Conservation (phyloP, 2,329 filamentous ascomycete genomes). For the Arthrobotrys entomopaga region DNA sequence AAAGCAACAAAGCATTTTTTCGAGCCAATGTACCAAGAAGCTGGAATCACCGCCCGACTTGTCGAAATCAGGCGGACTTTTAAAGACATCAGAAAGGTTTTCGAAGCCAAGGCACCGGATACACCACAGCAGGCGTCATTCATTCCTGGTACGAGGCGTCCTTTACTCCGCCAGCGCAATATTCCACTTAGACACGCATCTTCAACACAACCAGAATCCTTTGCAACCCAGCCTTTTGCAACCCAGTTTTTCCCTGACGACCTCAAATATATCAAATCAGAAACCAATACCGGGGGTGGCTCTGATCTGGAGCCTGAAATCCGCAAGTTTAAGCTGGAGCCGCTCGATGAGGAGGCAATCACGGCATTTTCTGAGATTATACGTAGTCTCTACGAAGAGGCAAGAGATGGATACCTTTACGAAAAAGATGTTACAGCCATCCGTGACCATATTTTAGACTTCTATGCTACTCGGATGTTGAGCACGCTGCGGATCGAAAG, state of each 20-base stretch:
- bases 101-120: neutral
- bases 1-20: slow-evolving; percentile 15
- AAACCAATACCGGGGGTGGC: neutral
- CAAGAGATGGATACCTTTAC: neutral
- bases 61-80: slow-evolving; percentile 32
- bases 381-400: slow-evolving; percentile 27
- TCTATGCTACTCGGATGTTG: slow-evolving; percentile 31
- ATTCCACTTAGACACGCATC: neutral
- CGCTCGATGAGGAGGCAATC: slow-evolving; percentile 2
- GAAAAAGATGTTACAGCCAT: neutral
- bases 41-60: slow-evolving; percentile 8
- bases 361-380: slow-evolving; percentile 30
- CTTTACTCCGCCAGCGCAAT: neutral
- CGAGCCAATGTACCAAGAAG: slow-evolving; percentile 17
- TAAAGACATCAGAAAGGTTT: slow-evolving; percentile 8
- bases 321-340: slow-evolving; percentile 6
- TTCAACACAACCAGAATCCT: slow-evolving; percentile 5
- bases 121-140: neutral
- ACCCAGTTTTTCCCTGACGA: slow-evolving; percentile 25
- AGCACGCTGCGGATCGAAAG: neutral
- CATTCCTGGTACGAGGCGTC: slow-evolving; percentile 23
- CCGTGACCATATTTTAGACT: slow-evolving; percentile 30
- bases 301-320: slow-evolving; percentile 14
- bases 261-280: neutral
- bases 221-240: slow-evolving; percentile 21